Conservation (phyloP, 1,284 basidiomycete species). For the Cutaneotrichosporon spelunceum region DNA sequence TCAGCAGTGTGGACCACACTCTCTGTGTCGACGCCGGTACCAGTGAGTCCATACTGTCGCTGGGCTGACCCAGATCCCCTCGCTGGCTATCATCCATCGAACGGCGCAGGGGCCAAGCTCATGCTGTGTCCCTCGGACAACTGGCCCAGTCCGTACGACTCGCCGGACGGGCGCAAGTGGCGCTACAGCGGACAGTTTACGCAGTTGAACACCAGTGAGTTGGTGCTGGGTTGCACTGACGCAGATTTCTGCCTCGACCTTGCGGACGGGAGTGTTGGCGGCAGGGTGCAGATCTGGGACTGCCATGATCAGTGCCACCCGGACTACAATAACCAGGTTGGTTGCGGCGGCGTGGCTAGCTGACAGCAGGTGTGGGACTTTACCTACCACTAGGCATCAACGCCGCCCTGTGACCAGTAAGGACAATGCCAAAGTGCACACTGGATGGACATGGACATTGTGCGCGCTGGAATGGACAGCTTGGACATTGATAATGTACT, state of each 20-base stretch:
- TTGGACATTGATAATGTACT: not conserved
- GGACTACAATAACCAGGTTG: not conserved
- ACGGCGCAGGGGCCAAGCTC: conserved; percentile 1
- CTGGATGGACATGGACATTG: too few species aligned
- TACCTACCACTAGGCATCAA: not conserved
- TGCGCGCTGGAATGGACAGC: not conserved
- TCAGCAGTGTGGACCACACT: not conserved
- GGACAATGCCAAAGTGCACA: too few species aligned
- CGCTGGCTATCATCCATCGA: not conserved
- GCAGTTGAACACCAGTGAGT: not conserved
- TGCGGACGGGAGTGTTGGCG: not conserved
- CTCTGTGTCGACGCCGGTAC: conserved; percentile 10
- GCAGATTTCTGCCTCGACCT: conserved; percentile 12
- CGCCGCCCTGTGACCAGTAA: too few species aligned
- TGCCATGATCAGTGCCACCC: not conserved
- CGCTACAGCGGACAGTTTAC: not conserved
- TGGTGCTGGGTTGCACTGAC: not conserved
- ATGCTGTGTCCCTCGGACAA: conserved; percentile 1
- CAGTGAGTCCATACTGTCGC: not conserved
- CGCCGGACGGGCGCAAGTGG: not conserved
- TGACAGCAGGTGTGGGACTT: conserved; percentile 5
- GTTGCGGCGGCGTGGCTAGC: not conserved
- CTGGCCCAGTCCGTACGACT: conserved; percentile 8
- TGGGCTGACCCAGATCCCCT: not conserved
- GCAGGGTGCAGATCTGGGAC: conserved; percentile 12